Base-by-base conservation (phyloP, 1,284 basidiomycete species). In the Coniferiporia sulphurascens region DNA sequence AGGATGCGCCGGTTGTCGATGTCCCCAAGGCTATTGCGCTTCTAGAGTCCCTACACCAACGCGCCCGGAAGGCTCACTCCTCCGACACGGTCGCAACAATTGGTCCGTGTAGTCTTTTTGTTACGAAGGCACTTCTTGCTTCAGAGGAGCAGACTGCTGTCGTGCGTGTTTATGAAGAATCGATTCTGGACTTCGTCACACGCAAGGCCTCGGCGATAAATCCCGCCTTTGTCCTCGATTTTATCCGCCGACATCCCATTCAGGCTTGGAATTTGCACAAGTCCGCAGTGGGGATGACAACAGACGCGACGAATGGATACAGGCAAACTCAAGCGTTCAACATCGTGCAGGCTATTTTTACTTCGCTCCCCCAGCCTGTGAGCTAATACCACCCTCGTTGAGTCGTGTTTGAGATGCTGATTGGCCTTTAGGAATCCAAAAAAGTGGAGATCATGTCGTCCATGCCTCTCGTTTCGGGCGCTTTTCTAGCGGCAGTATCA, bases 171-270 rank as follows among this genome's bases (percentile, higher is more conserved):
- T 96, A 97, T 70, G 78, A 77, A 48, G 75, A 76, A 60, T 93
- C 93, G 0, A 72, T 96, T 21, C 68, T 76, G 15, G 92, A 95
- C 72, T 97, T 93, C 69, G 76, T 90, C 59, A 84, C 83, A 8
- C 83, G 91, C 60, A 97, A 96, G 73, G 81, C 85, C 48, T 94
- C 91, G 4, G 77, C 82, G 38, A 77, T 97, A 50, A 89, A 89
- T 65, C 73, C 82, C 1, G 73, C 74, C 43, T 95, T 97, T 76
- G 85, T 98, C 72, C 78, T 85, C 57, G 91, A 94, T 55, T 90
- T 91, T 66, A 78, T 91, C 59, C 81, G 81, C 34, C 85, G 91
- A 44, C 83, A 84, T 73, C 85, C 91, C 0, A 62, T 72, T 7
- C 73, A 79, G 5, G 91, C 84, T 7, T 95, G 93, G 91, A 71